A percentile compares a stretch with the other conserved stretches of the same genome.
phyloP scores from a whole-genome alignment of 1,139 yeast genomes.

The Blastobotrys elegans region DNA sequence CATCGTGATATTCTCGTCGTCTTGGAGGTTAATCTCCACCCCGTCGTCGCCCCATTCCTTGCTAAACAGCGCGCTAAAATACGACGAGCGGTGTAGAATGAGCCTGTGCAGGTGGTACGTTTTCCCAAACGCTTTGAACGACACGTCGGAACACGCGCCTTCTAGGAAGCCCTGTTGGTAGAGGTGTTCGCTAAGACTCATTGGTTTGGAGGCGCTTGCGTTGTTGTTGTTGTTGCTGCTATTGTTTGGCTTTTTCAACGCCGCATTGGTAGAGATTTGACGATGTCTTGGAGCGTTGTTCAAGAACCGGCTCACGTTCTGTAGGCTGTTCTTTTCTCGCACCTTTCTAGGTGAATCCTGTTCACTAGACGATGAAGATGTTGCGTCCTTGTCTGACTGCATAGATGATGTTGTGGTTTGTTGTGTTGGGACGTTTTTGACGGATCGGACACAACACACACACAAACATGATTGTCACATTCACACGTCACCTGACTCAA shows the following conservation, averaged over 20 bases:
- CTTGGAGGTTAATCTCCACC: constrained; percentile 34
- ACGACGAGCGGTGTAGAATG: constrained; percentile 44
- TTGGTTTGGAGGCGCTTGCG: constrained; percentile 11
- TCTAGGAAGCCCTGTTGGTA: constrained; percentile 39
- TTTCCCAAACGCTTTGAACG: constrained; percentile 42
- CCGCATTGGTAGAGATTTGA: constrained; percentile 4
- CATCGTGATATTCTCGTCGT: constrained; percentile 39
- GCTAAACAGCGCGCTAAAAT: constrained; percentile 43
- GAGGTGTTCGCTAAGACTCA: constrained; percentile 32
- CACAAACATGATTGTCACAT: constrained; percentile 7
- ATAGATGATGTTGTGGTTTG: too few species aligned
- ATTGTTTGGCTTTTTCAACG: neutral
- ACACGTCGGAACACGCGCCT: constrained; percentile 47
- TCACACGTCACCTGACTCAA: constrained; percentile 44
- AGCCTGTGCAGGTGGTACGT: constrained; percentile 42
- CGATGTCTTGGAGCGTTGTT: constrained; percentile 5
- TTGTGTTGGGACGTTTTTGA: neutral
- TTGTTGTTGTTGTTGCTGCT: too few species aligned
- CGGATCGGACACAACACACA: neutral
- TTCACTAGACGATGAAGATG: too few species aligned
- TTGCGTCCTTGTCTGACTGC: too few species aligned
- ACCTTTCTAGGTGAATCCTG: neutral
- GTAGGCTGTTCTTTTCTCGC: neutral
- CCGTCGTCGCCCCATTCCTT: constrained; percentile 39
- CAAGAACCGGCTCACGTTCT: neutral